Base-by-base conservation (phyloP, 306 rosid species). In the Castanea crenata region DNA sequence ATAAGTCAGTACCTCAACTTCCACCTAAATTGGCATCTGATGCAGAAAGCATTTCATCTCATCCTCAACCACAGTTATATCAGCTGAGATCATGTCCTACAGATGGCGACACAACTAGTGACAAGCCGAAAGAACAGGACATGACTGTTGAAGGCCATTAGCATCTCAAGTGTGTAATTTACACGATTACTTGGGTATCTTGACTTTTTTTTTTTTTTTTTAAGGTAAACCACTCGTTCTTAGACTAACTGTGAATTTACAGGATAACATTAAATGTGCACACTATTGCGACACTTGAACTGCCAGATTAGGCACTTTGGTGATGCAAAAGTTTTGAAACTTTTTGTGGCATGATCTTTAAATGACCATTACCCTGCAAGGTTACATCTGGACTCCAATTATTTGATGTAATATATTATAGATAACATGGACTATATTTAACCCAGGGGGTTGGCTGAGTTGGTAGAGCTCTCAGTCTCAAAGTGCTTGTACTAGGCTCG, bases 71-170 rank as follows among this genome's bases (percentile, higher is more conserved):
- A 79, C 81, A 29, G 76, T 74, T 76, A 27, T 44, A 82, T 73
- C 94, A 85, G 80, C 74, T 86, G 35, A 68, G 73, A 68, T 62
- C 92, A 32, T 55, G 80, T 65, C 77, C 86, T 20, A 35, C 80
- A 3, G 92, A 76, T 34, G 85, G 78, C 61, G 78, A 83, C 70
- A 75, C 85, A 55, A 68, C 89, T 34, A 82, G 68, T 86, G 98
- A 91, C 83, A 89, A 86, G 86, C 87, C 85, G 72, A 95, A 92
- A 88, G 92, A 89, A 86, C 91, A 93, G 55, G 93, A 92, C 29
- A 84, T 87, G 75, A 82, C 89, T 11, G 84, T 89, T 79, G 98
- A 96, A 87, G 96, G 92, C 94, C 69, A 88, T 90, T 83, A 91
- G 91, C 93, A 85, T 96, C 81, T 93, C 99, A 32, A 96, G 90